Percentiles rank a stretch among this genome's conserved stretches.
phyloP scores from a whole-genome alignment of 345 rosid species.

The Acer campestre region DNA sequence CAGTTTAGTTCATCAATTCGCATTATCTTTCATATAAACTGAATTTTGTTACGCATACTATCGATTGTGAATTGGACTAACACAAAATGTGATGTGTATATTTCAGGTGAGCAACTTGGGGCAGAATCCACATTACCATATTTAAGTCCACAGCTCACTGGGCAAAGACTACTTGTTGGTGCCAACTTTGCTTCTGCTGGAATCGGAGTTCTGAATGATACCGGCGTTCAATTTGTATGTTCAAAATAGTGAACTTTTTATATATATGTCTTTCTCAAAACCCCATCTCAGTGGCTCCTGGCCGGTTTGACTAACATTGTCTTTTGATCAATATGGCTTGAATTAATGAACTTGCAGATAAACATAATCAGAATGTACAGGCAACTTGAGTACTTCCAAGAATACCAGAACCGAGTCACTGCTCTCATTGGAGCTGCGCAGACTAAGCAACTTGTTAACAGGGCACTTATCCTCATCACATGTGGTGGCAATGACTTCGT shows the following conservation, averaged over 20 bases:
- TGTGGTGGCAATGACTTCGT: slow-evolving; percentile 92
- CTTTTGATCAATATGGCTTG: neutral
- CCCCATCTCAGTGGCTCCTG: no score
- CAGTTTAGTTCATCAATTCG: slow-evolving; percentile 37
- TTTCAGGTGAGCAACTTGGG: slow-evolving; percentile 68
- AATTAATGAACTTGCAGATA: slow-evolving; percentile 38
- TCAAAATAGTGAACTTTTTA: neutral
- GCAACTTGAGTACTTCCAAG: slow-evolving; percentile 66
- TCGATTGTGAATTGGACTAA: neutral
- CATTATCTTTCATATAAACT: neutral
- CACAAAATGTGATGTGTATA: neutral
- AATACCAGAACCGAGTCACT: slow-evolving; percentile 60
- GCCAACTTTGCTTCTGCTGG: slow-evolving; percentile 99
- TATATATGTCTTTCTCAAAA: no score
- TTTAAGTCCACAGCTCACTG: slow-evolving; percentile 64
- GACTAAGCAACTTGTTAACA: slow-evolving; percentile 50
- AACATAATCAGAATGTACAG: slow-evolving; percentile 66
- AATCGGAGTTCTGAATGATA: slow-evolving; percentile 87
- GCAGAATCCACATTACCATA: slow-evolving; percentile 74
- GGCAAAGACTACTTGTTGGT: slow-evolving; percentile 64
- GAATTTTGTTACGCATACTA: neutral
- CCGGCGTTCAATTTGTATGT: slow-evolving; percentile 89
- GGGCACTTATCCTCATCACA: slow-evolving; percentile 66
- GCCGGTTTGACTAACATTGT: no score
- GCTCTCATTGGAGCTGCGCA: slow-evolving; percentile 54